phyloP scores from a whole-genome alignment of 2,329 filamentous ascomycete species.

The Passalora sequoiae region DNA sequence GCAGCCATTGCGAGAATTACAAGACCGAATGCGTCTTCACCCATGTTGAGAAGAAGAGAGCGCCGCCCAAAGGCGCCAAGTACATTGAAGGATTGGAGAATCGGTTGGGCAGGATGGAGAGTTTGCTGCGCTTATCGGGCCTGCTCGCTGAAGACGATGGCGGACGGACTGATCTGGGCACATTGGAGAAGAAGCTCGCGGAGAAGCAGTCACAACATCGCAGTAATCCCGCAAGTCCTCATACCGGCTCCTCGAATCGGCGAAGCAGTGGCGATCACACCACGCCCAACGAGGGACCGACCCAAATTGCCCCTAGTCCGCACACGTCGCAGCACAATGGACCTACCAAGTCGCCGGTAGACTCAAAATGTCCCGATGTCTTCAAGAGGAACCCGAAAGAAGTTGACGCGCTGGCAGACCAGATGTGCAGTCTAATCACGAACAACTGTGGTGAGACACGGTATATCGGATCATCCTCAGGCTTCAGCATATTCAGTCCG shows the following conservation, averaged over 20 bases:
- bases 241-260: slow-evolving; percentile 20
- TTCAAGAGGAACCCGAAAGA: slow-evolving; percentile 12
- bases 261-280: slow-evolving; percentile 12
- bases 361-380: slow-evolving; percentile 7
- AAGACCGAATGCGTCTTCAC: slow-evolving; percentile 98
- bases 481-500: slow-evolving; percentile 97
- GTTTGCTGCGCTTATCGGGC: slow-evolving; percentile 77
- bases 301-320: slow-evolving; percentile 7
- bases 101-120: slow-evolving; percentile 91
- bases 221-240: slow-evolving; percentile 33
- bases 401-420: slow-evolving; percentile 66
- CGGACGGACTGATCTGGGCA: slow-evolving; percentile 80
- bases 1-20: slow-evolving; percentile 94
- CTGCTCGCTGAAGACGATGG: slow-evolving; percentile 80
- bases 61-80: slow-evolving; percentile 93
- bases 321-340: slow-evolving; percentile 5
- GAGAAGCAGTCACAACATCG: slow-evolving; percentile 42
- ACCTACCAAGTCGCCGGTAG: slow-evolving; percentile 4
- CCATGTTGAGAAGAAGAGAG: slow-evolving; percentile 97
- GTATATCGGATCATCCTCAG: slow-evolving; percentile 95
- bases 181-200: slow-evolving; percentile 68
- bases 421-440: slow-evolving; percentile 98
- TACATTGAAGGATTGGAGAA: slow-evolving; percentile 98
- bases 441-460: slow-evolving; percentile 91
- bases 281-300: slow-evolving; percentile 12